phyloP scores from a whole-genome alignment of 176 grass and related monocot genomes.

The Phoenix dactylifera region DNA sequence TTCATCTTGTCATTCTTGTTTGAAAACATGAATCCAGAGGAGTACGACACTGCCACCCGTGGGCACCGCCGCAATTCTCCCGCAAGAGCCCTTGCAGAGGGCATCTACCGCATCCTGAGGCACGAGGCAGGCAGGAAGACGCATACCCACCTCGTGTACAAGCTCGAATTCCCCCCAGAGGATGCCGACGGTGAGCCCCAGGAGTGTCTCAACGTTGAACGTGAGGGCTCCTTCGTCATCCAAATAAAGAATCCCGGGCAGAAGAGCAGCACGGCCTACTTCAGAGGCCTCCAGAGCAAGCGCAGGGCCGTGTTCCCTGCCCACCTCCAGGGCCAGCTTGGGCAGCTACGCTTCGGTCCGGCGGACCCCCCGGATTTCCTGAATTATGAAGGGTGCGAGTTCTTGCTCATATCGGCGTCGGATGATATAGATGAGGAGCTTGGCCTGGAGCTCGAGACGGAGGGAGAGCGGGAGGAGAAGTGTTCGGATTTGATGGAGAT shows the following conservation, averaged over 20 bases:
- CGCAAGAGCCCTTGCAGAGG: slow-evolving; percentile 71
- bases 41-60: slow-evolving; percentile 58
- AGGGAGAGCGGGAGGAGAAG: slow-evolving; percentile 16
- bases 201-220: slow-evolving; percentile 64
- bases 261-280: slow-evolving; percentile 13
- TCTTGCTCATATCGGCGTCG: slow-evolving; percentile 71
- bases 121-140: slow-evolving; percentile 30
- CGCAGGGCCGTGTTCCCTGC: slow-evolving; percentile 58
- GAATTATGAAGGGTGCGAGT: slow-evolving; percentile 88
- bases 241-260: slow-evolving; percentile 85
- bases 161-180: slow-evolving; percentile 52
- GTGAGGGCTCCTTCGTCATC: slow-evolving; percentile 70
- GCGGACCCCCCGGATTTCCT: slow-evolving; percentile 75
- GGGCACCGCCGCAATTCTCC: slow-evolving; percentile 28
- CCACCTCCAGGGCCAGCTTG: slow-evolving; percentile 52
- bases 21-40: slow-evolving; percentile 16
- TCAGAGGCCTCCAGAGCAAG: slow-evolving; percentile 56
- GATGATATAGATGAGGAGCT: slow-evolving; percentile 73
- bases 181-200: slow-evolving; percentile 33
- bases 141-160: slow-evolving; percentile 87
- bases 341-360: slow-evolving; percentile 31
- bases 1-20: neutral
- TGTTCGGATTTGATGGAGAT: slow-evolving; percentile 68
- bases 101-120: slow-evolving; percentile 61
- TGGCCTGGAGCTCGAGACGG: slow-evolving; percentile 52